Base-by-base conservation (phyloP, 2,329 filamentous ascomycete genomes). In the Tolypocladium ovalisporum region DNA sequence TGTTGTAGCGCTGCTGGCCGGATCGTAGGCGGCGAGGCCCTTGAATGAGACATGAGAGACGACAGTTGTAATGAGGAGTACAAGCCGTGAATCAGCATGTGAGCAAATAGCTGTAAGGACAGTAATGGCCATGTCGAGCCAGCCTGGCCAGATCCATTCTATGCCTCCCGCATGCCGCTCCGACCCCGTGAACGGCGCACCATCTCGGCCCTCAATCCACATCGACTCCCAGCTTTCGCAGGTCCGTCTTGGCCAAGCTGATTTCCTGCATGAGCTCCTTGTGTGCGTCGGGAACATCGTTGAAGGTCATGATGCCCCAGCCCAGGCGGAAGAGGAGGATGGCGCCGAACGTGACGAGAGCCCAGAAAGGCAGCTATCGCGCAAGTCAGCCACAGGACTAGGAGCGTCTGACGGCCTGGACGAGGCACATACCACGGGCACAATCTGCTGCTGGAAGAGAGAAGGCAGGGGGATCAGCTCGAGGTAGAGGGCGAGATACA, bases 271-370 rank as follows among this genome's bases (percentile, higher is more conserved):
- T 90, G 66, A 99, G 78, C 75, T 97, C 92, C 70, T 86, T 84
- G 75, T 97, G 88, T 55, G 94, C 94, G 61, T 90, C 83, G 56
- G 93, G 92, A 54, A 95, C 90, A 74, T 97, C 92, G 79, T 96
- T 94, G 82, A 99, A 99, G 58, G 90, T 96, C 70, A 96, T 80
- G 66, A 99, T 89, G 62, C 94, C 94, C 78, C 85, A 88, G 67
- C 94, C 94, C 61, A 99, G 87, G 66, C 90, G 90, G 77, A 88
- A 90, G 62, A 99, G 87, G 24, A 99, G 86, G 75, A 91, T 92
- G 61, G 92, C 88, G 73, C 92, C 94, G 70, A 97, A 92, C 27
- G 89, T 86, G 63, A 99, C 89, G 65, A 97, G 79, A 52, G 84
- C 85, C 89, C 93, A 99, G 78, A 97, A 89, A 57, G 94, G 94